Base-by-base conservation (phyloP, 345 rosid species). In the Stellera chamaejasme region DNA sequence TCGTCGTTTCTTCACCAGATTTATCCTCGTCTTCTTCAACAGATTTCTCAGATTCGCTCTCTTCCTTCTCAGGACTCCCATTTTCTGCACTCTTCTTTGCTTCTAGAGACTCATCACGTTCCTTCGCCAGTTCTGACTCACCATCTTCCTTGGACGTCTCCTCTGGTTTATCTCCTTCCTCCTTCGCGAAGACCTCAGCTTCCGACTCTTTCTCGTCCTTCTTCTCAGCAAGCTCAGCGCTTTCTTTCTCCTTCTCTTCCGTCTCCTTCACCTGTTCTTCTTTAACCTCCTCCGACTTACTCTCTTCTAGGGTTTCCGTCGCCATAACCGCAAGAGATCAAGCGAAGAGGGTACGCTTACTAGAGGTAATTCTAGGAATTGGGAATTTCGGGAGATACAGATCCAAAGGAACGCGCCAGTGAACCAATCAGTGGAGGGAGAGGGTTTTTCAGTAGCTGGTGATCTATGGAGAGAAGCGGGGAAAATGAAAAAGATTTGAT, bases 261-360 rank as follows among this genome's bases (percentile, higher is more conserved):
- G 19, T 19, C 53, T 58, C 47, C 8, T 48, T 62, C 36, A 60
- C 72, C 39, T 62, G 14, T 13, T 19, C 62, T 60, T 61, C 70
- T 26, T 67, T 59, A 27, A 54, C 44, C 42, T 61, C 73, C 55
- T 70, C 75, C 43, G 73, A 64, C 43, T 56, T 84, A 61, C 74
- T 79, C 62, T 71, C 92, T 13, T 72, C 82, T 80, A 84, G 77
- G 85, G 84, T 72, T 80, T 80, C 87, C 52, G 58, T 70, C 66
- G 83, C 75, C 96, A 87, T 87, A 54, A 57, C 15, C 50, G 57
- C 36, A 59, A 63, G 25, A 51, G 15, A 59, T 10, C 13, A 14
- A 23, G 23, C 16, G 13, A 25, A 45, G 46, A 45, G 27, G 10
- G 10, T 13, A 49, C 60, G 36, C 19, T 0, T 8, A 12, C 28